Base-by-base conservation (phyloP, 371 early-diverging fungal species). In the Mortierella sp. region DNA sequence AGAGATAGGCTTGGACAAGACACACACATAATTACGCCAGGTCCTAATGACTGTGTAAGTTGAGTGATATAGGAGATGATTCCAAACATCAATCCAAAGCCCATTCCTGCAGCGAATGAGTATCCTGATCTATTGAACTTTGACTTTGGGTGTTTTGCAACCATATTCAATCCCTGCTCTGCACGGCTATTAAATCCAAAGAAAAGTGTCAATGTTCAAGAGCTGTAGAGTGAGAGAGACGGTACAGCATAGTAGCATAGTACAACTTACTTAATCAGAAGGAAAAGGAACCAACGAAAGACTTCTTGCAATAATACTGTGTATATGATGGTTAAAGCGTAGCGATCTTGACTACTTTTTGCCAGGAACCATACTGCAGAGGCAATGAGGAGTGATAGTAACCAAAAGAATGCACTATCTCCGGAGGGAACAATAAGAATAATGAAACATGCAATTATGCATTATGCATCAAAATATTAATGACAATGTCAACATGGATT, bases 401-500 rank as follows among this genome's bases (percentile, higher is more conserved):
- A 84, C 86, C 93, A 94, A 76, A 93, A 93, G 83, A 94, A 94
- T 10, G 93, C 93, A 67, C 93, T 93, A 35, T 47, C n/a, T 43
- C 22, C 35, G n/a, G 22, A 32, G 40, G 4, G 35, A 20, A 37
- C 6, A 37, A 22, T 11, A 10, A 16, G n/a, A 54, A n/a, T 54
- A 54, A 54, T 24, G 55, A 54, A 11, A 11, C 28, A 43, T n/a
- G n/a, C 52, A 24, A 22, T 52, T 9, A n/a, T n/a, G 20, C 18
- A 47, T 26, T 14, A n/a, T 43, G 20, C 5, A 18, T 26, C 11
- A 76, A 3, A 39, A 58, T 9, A n/a, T 26, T 8, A 61, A 24
- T 51, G 32, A 60, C 39, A 26, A 57, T 26, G 58, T 55, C 32
- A 64, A 10, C n/a, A 22, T 43, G 20, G 22, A 22, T 24, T 14